Evolutionary conservation across 768 basidiomycete species (phyloP).

Genomic region (Tricholoma bakamatsutake): DNA sequence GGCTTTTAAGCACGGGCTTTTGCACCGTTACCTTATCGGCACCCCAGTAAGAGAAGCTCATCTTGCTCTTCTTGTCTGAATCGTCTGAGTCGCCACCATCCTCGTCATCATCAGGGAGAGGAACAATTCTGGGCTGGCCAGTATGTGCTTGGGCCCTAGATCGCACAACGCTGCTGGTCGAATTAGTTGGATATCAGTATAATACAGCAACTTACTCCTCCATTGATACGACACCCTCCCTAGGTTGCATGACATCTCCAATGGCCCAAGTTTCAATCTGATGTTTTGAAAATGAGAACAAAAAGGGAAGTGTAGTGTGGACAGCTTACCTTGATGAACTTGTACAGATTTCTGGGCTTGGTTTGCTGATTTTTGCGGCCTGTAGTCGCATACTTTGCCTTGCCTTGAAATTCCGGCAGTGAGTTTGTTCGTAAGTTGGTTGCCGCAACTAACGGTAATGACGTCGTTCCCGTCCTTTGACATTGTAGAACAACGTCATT

Average conservation of each 20-base stretch:
- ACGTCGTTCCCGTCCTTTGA: slow-evolving; percentile 85
- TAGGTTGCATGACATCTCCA: slow-evolving; percentile 66
- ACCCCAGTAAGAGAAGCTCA: slow-evolving; percentile 94
- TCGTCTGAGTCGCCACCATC: slow-evolving; percentile 66
- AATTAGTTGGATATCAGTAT: slow-evolving; percentile 7
- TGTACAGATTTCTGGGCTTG: slow-evolving; percentile 88
- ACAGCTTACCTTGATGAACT: slow-evolving; percentile 73
- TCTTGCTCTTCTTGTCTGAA: slow-evolving; percentile 86
- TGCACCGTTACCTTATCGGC: slow-evolving; percentile 88
- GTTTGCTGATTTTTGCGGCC: slow-evolving; percentile 71
- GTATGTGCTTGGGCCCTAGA: slow-evolving; percentile 51
- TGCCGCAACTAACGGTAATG: slow-evolving; percentile 65
- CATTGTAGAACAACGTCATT: slow-evolving; percentile 94
- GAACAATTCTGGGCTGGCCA: slow-evolving; percentile 55
- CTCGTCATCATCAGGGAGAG: slow-evolving; percentile 60
- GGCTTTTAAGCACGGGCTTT: slow-evolving; percentile 60
- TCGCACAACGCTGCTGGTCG: slow-evolving; percentile 52
- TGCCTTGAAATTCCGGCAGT: slow-evolving; percentile 77
- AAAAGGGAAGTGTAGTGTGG: background rate
- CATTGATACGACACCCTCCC: slow-evolving; percentile 82
- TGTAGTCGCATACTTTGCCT: slow-evolving; percentile 78
- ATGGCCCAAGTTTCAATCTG: slow-evolving; percentile 89
- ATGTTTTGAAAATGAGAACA: background rate
- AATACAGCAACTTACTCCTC: slow-evolving; percentile 62
- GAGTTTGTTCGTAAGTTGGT: slow-evolving; percentile 69